These are phyloP conservation scores for Tulasnella sp. DNA, from an alignment of 768 basidiomycete species.

Conservation along the genomic window DNA sequence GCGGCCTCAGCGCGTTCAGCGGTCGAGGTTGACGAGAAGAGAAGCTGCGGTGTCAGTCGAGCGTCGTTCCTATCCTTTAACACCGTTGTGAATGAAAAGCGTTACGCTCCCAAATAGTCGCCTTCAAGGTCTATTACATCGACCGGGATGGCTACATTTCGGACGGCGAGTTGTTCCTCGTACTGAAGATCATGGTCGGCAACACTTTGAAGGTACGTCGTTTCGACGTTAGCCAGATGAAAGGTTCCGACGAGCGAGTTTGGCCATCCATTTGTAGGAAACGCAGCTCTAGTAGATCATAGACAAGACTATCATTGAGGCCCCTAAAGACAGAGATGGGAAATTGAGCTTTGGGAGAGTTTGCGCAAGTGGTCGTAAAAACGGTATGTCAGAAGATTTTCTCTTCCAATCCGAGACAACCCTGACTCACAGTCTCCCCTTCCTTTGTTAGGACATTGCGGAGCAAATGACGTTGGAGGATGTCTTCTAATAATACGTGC, in stretches of 20 bases:
- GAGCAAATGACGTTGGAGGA: too few species aligned
- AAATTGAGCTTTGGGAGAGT: constrained; percentile 97
- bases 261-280: constrained; percentile 51
- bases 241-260: neutral
- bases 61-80: neutral
- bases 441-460: too few species aligned
- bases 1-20: constrained; percentile 94
- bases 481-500: too few species aligned
- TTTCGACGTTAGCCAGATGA: neutral
- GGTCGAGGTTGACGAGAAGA: constrained; percentile 97
- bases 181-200: constrained; percentile 99
- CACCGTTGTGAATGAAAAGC: constrained; percentile 11
- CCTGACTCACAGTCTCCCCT: too few species aligned
- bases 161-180: constrained; percentile 96
- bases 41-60: constrained; percentile 81
- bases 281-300: constrained; percentile 99
- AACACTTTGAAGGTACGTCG: constrained; percentile 84
- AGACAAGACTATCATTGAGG: constrained; percentile 99
- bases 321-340: constrained; percentile 91
- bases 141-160: too few species aligned
- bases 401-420: too few species aligned
- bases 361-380: too few species aligned
- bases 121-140: constrained; percentile 99
- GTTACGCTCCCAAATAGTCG: constrained; percentile 52
- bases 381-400: too few species aligned